These are phyloP conservation scores for Lachnum nothofagi DNA, from an alignment of 2,329 filamentous ascomycete genomes.

Conservation along the genomic window DNA sequence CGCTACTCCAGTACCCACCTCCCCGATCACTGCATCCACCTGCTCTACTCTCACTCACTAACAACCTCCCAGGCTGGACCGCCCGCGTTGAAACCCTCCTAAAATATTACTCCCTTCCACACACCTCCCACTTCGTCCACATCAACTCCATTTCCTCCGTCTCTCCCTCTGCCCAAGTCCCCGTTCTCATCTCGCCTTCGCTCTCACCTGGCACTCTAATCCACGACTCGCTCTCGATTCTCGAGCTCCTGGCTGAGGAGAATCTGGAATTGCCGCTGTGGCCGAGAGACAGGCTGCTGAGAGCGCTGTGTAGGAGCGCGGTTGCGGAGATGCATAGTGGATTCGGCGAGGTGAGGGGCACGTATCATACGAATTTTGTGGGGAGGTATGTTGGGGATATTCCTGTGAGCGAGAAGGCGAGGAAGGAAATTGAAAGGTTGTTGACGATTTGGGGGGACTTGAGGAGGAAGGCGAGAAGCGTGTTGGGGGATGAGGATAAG, in stretches of 20 bases:
- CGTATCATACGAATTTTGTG: conserved; percentile 21
- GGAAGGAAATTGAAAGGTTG: conserved; percentile 23
- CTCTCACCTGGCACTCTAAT: conserved; percentile 31
- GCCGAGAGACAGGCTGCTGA: conserved; percentile 33
- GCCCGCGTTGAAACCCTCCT: conserved; percentile 13
- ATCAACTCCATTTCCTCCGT: no score
- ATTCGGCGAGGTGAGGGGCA: conserved; percentile 12
- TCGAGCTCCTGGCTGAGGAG: conserved; percentile 43
- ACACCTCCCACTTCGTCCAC: conserved; percentile 2
- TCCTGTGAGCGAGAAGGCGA: conserved; percentile 18
- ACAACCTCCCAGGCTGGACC: conserved; percentile 12
- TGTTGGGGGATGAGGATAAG: conserved; percentile 23
- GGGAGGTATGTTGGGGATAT: conserved; percentile 27
- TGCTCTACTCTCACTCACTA: no score
- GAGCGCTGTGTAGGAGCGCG: conserved; percentile 12
- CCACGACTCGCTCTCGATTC: conserved; percentile 46
- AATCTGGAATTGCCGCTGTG: conserved; percentile 37
- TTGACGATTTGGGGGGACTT: conserved; percentile 25
- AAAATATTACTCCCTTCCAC: conserved; percentile 15
- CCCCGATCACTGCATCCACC: neutral
- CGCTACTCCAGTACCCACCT: conserved; percentile 13
- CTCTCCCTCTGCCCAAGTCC: conserved; percentile 28
- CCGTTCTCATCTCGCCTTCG: conserved; percentile 35
- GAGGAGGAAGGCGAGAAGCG: conserved; percentile 13
- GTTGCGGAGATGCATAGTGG: conserved; percentile 19